Conservation (phyloP, 2,329 filamentous ascomycete genomes). For the Byssothecium circinans region DNA sequence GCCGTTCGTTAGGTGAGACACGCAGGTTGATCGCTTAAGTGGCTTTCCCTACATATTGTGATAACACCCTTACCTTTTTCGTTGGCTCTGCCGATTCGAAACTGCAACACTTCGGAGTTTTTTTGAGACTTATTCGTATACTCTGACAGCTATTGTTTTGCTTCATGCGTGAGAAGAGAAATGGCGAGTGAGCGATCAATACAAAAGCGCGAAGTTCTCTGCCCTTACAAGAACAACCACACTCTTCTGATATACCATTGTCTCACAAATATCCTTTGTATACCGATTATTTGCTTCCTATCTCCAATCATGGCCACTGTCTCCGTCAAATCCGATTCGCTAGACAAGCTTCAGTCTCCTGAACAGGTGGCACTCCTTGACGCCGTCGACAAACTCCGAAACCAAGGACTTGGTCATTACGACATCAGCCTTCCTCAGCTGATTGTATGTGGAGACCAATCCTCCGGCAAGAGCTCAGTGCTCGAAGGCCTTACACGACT, state of each 20-base stretch:
- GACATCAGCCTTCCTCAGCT: conserved; percentile 41
- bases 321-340: conserved; percentile 12
- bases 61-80: no score
- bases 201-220: neutral
- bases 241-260: neutral
- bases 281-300: neutral
- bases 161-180: no score
- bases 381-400: conserved; percentile 53
- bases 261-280: neutral
- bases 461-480: conserved; percentile 34
- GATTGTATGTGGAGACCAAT: conserved; percentile 36
- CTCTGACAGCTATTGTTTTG: no score
- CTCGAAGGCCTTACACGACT: conserved; percentile 53
- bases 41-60: no score
- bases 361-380: conserved; percentile 52
- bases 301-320: conserved; percentile 12
- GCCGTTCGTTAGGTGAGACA: no score
- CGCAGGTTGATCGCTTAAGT: no score
- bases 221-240: no score
- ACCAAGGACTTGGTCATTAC: conserved; percentile 22
- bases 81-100: no score
- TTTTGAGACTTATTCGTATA: no score
- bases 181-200: no score
- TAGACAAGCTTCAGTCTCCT: conserved; percentile 29
- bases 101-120: no score